Percentiles rank a stretch among this genome's conserved stretches.
Conservation (phyloP, 2,329 filamentous ascomycete species). For the Rutstroemia sp. region DNA sequence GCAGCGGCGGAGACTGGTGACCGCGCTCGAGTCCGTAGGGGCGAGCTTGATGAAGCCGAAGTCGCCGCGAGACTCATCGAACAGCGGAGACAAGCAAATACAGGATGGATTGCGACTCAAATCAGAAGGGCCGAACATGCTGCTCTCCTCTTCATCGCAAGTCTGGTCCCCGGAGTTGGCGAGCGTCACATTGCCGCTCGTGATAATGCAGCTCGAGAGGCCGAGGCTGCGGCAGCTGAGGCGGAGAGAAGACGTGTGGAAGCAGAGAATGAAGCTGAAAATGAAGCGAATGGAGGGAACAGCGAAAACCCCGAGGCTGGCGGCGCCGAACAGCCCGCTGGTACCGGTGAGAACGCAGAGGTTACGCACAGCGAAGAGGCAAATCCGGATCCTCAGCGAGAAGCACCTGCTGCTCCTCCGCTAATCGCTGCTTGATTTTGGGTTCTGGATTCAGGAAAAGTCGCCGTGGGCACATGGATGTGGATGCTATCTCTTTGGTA, state of each 20-base stretch:
- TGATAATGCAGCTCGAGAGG: constrained; percentile 26
- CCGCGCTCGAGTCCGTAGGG: constrained; percentile 11
- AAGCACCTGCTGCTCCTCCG: constrained; percentile 11
- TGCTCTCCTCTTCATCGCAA: constrained; percentile 56
- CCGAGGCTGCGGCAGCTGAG: constrained; percentile 17
- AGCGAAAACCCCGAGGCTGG: not conserved
- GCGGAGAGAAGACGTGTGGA: constrained; percentile 9
- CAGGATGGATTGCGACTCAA: constrained; percentile 42
- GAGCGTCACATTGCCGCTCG: constrained; percentile 50
- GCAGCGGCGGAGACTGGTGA: constrained; percentile 10
- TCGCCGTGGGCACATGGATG: not conserved
- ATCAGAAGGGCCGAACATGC: constrained; percentile 51
- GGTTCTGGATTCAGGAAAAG: not conserved
- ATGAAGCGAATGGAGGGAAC: constrained; percentile 8
- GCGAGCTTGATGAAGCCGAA: constrained; percentile 39
- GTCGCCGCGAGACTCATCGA: constrained; percentile 48
- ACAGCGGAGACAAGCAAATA: constrained; percentile 35
- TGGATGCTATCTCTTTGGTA: not conserved
- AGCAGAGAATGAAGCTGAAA: constrained; percentile 13
- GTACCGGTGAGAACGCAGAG: constrained; percentile 2
- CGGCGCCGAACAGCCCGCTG: not conserved
- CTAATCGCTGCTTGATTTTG: constrained; percentile 12
- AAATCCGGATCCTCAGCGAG: constrained; percentile 2
- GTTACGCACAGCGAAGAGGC: not conserved
- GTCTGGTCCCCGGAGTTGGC: constrained; percentile 57